Base-by-base conservation (phyloP, 352 stramenopile species). In the Globisporangium ultimum region DNA sequence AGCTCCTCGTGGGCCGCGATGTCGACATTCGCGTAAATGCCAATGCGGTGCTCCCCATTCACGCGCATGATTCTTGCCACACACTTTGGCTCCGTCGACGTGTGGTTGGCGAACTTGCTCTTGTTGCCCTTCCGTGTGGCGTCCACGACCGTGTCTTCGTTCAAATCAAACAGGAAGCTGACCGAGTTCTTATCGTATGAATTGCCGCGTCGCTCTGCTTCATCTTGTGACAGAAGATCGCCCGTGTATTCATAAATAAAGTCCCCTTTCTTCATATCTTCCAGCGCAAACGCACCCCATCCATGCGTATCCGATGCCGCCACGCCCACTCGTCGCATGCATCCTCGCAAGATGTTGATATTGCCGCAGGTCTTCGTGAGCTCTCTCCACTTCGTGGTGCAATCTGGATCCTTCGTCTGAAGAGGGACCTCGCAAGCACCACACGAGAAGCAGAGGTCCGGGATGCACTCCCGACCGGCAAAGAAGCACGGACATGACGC, bases 101-200 rank as follows among this genome's bases (percentile, higher is more conserved):
- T 74, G 64, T 98, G 93, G 63, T 98, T 97, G 0, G 91, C 87
- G 65, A 97, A 98, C 55, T 97, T 94, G 55, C 89, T 96, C 70
- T 98, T 98, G 81, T 98, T 98, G 14, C 96, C 96, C 63, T 97
- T 97, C 24, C 88, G 83, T 13, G 89, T 94, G 0, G 95, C 93
- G 74, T 98, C 96, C 47, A 99, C 80, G 48, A 96, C 87, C 8
- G 75, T 84, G 60, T 98, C 95, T 53, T 93, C 88, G 43, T 88
- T 97, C 60, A 98, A 59, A 71, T 98, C 93, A 64, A 99, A 99
- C 13, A 98, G 67, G 64, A 98, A 98, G 49, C 82, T 93, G 42
- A 94, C 78, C 18, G 92, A 91, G 17, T 78, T 78, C 66, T 88
- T 89, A 63, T 98, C 90, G 71, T 97, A 97, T 11, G 97, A 74